Conservation (phyloP, 1,284 basidiomycete genomes). For the Fomitopsis schrenkii region DNA sequence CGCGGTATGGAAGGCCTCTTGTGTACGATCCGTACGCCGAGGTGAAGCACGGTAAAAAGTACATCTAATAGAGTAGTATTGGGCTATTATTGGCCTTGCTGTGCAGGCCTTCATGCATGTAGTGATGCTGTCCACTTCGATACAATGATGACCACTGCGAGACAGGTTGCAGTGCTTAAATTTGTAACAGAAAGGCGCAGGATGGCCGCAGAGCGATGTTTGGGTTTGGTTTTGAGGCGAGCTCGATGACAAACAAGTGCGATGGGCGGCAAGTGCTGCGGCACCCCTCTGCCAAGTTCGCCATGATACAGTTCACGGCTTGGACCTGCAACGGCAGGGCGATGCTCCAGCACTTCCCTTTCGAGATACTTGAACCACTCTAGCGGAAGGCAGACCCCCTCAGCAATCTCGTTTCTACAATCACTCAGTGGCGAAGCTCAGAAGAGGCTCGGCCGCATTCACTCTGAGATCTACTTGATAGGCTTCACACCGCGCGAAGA, state of each 20-base stretch:
- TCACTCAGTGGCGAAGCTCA: neutral
- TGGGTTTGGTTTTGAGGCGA: neutral
- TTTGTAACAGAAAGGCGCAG: neutral
- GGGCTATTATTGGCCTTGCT: slow-evolving; percentile 4
- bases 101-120: neutral
- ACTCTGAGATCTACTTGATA: neutral
- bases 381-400: neutral
- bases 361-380: neutral
- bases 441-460: neutral
- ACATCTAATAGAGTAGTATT: slow-evolving; percentile 24
- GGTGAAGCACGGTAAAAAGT: slow-evolving; percentile 51
- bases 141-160: neutral
- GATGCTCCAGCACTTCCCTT: neutral
- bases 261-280: neutral
- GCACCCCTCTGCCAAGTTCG: neutral
- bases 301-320: neutral
- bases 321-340: neutral
- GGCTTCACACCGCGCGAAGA: neutral
- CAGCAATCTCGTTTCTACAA: neutral
- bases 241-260: neutral
- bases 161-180: neutral
- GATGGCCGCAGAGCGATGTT: neutral
- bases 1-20: slow-evolving; percentile 55
- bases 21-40: slow-evolving; percentile 50
- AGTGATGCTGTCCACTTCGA: neutral